Base-by-base conservation (phyloP, 2,329 filamentous ascomycete species). In the Epichloe baconii region DNA sequence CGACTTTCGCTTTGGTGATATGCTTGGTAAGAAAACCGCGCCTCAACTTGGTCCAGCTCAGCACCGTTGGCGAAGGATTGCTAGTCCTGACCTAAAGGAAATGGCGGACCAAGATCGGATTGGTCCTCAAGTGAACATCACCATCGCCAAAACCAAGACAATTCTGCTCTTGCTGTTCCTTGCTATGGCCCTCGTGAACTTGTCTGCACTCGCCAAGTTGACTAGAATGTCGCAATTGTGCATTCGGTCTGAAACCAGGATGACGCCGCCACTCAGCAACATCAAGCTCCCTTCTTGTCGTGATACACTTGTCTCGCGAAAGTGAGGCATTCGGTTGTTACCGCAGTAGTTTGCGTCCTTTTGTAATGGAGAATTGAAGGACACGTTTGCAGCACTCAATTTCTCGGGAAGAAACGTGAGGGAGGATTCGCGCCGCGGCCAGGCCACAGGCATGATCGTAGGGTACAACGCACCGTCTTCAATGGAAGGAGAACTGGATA, bases 401-500 rank as follows among this genome's bases (percentile, higher is more conserved):
- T 62, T 61, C 60, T 60, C 58, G 55, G 57, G 55, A 54, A 61
- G 59, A 51, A 61, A 61, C 55, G 61, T 64, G 48, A 72, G 64
- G 57, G 70, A 73, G 55, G 70, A 71, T 56, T 70, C 63, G 61
- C 70, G 69, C 57, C 64, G 66, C 52, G 71, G 72, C 72, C 70
- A 72, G 54, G 61, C 61, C 57, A 55, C 62, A 48, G 66, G 63
- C 58, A 68, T 62, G 55, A 59, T 54, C 58, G 60, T 57, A 48
- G 63, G 64, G 70, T 68, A 70, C 72, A 74, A 93, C 89, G 78
- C 83, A 98, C 91, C 91, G 85, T 97, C 91, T 76, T 95, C 89
- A 69, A 98, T 98, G 61, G 91, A 97, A 65, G 93, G 93, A 62
- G 91, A 97, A 69, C 90, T 97, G 62, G 91, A 97, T 58, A 98